Evolutionary conservation across 805 yeast species (phyloP).

Genomic region (Starmerella vaccinii): DNA sequence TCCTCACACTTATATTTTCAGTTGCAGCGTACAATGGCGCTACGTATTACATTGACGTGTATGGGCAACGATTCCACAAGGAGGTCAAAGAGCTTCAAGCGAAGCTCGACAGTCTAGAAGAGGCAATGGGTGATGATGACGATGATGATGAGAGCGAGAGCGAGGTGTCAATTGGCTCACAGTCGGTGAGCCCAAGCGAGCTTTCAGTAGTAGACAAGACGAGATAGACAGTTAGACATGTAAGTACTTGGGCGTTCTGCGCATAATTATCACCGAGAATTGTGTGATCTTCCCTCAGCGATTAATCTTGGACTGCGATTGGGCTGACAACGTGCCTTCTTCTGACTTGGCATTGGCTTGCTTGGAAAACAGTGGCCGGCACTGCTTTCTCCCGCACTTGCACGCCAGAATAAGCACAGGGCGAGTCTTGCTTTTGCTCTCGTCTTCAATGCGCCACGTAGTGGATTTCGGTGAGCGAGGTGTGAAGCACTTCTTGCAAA

Average conservation of each 20-base stretch:
- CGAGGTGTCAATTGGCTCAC: not conserved
- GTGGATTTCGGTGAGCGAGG: constrained; percentile 42
- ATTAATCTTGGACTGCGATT: too few species aligned
- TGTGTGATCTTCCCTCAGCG: too few species aligned
- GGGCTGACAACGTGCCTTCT: not conserved
- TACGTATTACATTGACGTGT: constrained; percentile 81
- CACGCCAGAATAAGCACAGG: constrained; percentile 19
- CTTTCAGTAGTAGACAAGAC: not conserved
- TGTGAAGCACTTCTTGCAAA: constrained; percentile 59
- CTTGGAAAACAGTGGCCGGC: constrained; percentile 14
- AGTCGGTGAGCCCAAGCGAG: not conserved
- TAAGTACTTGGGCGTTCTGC: not conserved
- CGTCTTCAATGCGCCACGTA: constrained; percentile 37
- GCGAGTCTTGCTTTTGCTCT: constrained; percentile 29
- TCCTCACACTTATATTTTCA: constrained; percentile 61
- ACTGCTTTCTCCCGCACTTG: constrained; percentile 18
- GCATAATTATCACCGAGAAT: too few species aligned
- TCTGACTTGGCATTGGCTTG: not conserved
- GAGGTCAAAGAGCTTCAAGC: constrained; percentile 62
- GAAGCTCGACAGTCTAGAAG: constrained; percentile 60
- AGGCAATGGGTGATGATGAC: constrained; percentile 6
- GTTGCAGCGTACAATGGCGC: constrained; percentile 90
- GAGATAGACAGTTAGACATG: not conserved
- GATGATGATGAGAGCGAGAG: not conserved
- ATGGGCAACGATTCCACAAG: constrained; percentile 80